Evolutionary conservation across 129 eudicot species (phyloP), one percentile per base, ranked within the genome.

Genomic region (Tagetes patula): DNA sequence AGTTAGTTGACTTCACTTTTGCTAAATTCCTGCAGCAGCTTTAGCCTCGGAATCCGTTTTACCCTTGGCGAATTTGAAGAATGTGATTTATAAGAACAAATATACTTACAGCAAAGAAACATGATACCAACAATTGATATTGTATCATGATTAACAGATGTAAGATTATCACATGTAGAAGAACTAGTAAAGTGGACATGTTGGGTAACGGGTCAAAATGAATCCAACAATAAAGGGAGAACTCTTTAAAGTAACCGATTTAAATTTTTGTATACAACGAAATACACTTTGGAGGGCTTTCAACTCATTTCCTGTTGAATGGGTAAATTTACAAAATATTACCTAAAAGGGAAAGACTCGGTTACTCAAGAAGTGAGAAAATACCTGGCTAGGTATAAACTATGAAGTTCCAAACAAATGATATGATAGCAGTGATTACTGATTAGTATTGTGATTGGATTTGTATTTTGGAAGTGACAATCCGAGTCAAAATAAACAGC

Each of bases 21-120:
- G 41, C 86, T 76, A 94, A 73, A 90, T 88, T 82, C 97, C 87
- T 38, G 97, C 91, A 1, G 89, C 87, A 85, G 96, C 87, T 88
- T 90, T 88, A 48, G 76, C 66, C 64, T 86, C 91, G 3, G 94
- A 50, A 80, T 82, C 96, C 5, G 83, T 54, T 81, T 90, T 94
- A 9, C 87, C 96, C 99, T 94, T 81, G 60, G 82, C n/a, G 12
- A 38, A 48, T 47, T 60, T 65, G 74, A 42, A 69, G 46, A 65
- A 59, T 11, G 48, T 13, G 8, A 69, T 66, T 1, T 20, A 20
- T 20, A 20, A 20, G 27, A 20, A 20, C 27, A 20, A 20, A 20
- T 20, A 20, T 20, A 20, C 27, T 20, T 20, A 20, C 27, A 20
- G 27, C 27, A 76, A 69, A 38, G 9, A 54, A 67, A 65, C 32